Evolutionary conservation across 768 basidiomycete genomes (phyloP).

Genomic region (Phaeotremella skinneri): DNA sequence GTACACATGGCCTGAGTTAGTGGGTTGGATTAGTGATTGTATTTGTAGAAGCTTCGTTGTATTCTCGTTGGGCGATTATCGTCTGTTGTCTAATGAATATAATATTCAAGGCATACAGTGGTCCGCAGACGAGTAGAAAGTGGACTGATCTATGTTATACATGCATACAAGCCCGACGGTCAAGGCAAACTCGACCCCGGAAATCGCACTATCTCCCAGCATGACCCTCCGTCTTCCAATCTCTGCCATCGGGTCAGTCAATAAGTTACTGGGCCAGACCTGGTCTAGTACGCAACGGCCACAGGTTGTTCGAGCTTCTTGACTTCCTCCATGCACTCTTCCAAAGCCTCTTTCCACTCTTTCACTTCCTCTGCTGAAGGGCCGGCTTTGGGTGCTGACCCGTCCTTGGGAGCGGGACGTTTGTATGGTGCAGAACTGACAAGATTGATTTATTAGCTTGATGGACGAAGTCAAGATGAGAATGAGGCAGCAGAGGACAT

Average conservation of each 20-base stretch:
- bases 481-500: slow-evolving; percentile 1
- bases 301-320: slow-evolving; percentile 53
- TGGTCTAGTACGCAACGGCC: slow-evolving; percentile 29
- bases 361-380: slow-evolving; percentile 58
- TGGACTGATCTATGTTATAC: not conserved
- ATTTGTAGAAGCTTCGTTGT: no score
- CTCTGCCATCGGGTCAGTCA: no score
- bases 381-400: slow-evolving; percentile 36
- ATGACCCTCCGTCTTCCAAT: not conserved
- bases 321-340: slow-evolving; percentile 82
- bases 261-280: slow-evolving; percentile 4
- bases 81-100: no score
- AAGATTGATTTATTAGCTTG: no score
- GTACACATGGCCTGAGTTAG: no score
- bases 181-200: no score
- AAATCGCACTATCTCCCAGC: no score
- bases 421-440: slow-evolving; percentile 41
- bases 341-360: slow-evolving; percentile 81
- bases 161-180: not conserved
- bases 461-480: not conserved
- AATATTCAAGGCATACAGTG: no score
- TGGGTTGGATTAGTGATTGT: no score
- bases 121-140: no score
- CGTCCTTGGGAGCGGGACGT: slow-evolving; percentile 42
- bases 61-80: no score